Evolutionary conservation across 1,139 yeast species (phyloP), one percentile per base, ranked within the genome.

Genomic region (Pichia sp.): DNA sequence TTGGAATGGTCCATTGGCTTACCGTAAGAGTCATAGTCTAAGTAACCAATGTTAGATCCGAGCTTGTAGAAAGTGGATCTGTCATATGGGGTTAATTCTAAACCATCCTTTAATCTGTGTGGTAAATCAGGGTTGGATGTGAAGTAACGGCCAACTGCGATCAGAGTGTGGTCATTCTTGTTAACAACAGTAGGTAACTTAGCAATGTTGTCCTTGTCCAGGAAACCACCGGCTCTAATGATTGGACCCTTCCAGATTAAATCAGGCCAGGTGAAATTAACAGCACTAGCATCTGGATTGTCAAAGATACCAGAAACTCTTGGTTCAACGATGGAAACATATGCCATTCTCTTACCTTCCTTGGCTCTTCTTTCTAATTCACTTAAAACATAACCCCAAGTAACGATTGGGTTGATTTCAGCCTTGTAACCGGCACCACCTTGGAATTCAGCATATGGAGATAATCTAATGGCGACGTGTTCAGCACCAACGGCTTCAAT

Each of bases 71-170:
- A 73, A 12, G 67, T 60, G 12, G 53, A 37, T 57, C 76, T 65
- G 51, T 71, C 62, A 52, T 73, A 72, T 17, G 60, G 55, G 43
- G 67, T 71, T 56, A 78, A 67, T 28, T 69, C 67, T 43, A 58
- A 50, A 12, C 79, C 79, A 39, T 76, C 65, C 46, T 68, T 68
- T 40, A 78, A 61, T 59, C 79, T 70, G n/a, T 67, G 54, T 9
- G 69, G 71, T 39, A 79, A 66, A 62, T 79, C 83, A 4, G 83
- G 83, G 63, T 77, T 79, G 7, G 81, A 65, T 38, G 71, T 71
- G 53, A 67, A 78, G 52, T 63, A 69, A 60, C 83, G 70, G 32
- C 76, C 75, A 57, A 70, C 44, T 15, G 46, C 58, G 34, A 51
- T 47, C 6, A 54, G 34, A 2, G 56, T 54, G 36, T 45, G 45